Base-by-base conservation (phyloP, 1,284 basidiomycete species). In the Cryptococcus jaspeensis region DNA sequence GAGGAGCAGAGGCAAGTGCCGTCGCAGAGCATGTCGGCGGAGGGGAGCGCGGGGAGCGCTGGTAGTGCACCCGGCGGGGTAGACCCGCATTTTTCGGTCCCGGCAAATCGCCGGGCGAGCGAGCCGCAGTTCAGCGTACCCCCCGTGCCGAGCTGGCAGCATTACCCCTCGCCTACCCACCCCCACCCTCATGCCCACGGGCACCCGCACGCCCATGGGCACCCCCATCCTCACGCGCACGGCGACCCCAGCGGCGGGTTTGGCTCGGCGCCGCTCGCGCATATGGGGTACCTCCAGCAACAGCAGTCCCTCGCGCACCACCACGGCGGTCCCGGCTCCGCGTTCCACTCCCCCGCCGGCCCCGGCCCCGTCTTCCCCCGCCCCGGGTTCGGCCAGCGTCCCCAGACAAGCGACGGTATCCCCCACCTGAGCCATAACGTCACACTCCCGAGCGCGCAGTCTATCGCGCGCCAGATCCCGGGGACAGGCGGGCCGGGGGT, bases 361-460 rank as follows among this genome's bases (percentile, higher is more conserved):
- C n/a, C 28, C 4, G 28, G 28, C 28, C n/a, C n/a, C n/a, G 36
- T 4, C 18, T 56, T 52, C n/a, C 8, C 41, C 42, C 53, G 59
- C 32, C 60, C 36, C 36, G 42, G 48, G 2, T 61, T 40, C 32
- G 36, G 51, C 4, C 47, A 50, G 25, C 61, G 72, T 16, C 71
- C 72, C 0, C 71, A 73, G 52, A 75, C 73, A 16, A 67, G 63
- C 23, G 73, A 75, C 44, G 72, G 73, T 6, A 51, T 75, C 8
- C 73, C 72, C 0, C 58, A 64, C 25, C n/a, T 61, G 11, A 45
- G 55, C 50, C 53, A 55, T 23, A 56, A 49, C 25, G 59, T 65
- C 2, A 52, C 66, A 20, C 56, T 74, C 2, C 71, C 73, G 15
- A 58, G 62, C 9, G 72, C 72, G 4, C 62, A 67, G 20, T 67